Percentiles rank a stretch among this genome's conserved stretches.
These are phyloP conservation scores for Alternaria sp. DNA, from an alignment of 2,329 filamentous ascomycete genomes.

Conservation along the genomic window DNA sequence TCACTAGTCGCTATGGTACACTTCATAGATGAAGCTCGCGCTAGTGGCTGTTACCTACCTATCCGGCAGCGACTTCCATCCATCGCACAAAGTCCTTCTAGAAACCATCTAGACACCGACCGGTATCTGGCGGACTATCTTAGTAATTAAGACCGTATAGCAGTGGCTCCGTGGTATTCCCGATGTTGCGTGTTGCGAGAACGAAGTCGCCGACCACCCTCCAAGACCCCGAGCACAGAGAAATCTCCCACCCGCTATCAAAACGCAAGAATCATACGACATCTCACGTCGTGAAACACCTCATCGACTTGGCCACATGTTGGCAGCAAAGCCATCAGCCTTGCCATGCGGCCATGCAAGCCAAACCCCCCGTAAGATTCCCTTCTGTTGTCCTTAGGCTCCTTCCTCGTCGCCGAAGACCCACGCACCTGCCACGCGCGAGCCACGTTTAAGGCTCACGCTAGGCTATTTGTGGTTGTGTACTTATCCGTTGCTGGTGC, in stretches of 20 bases:
- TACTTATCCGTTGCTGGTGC: conserved; percentile 22
- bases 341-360: conserved; percentile 3
- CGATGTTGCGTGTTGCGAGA: not conserved
- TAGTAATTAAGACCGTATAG: not conserved
- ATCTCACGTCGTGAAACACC: conserved; percentile 10
- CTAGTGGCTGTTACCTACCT: not conserved
- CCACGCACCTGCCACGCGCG: conserved; percentile 24
- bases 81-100: not conserved
- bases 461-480: conserved; percentile 23
- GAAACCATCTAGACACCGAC: conserved; percentile 2
- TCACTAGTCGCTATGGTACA: not conserved
- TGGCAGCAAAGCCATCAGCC: conserved; percentile 5
- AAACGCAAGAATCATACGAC: conserved; percentile 20
- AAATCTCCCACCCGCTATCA: not conserved
- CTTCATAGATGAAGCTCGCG: not conserved
- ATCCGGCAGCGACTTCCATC: not conserved
- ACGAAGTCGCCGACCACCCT: conserved; percentile 1
- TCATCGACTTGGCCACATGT: not conserved
- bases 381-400: not conserved
- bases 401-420: conserved; percentile 18
- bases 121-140: not conserved
- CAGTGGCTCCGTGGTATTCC: not conserved
- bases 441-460: conserved; percentile 22
- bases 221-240: not conserved
- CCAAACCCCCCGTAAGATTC: conserved; percentile 11